These are phyloP conservation scores for Lanmaoa pseudosensibilis DNA, from an alignment of 768 basidiomycete genomes.

Conservation along the genomic window DNA sequence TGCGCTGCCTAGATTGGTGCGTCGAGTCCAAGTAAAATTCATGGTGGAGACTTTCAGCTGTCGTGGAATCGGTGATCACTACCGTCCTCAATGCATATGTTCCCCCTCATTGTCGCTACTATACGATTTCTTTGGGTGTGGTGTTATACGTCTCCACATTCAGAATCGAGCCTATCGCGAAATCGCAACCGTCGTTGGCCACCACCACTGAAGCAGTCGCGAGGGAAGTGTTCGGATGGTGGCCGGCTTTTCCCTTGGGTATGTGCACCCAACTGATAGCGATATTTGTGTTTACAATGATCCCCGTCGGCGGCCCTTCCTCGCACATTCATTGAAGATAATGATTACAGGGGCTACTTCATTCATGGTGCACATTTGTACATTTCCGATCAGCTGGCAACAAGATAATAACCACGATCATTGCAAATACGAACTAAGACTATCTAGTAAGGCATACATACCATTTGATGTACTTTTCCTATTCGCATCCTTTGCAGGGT, in stretches of 20 bases:
- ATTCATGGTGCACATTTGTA: neutral
- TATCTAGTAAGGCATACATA: neutral
- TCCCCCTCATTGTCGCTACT: neutral
- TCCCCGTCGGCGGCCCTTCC: neutral
- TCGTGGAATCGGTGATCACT: neutral
- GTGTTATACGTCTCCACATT: neutral
- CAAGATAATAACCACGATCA: neutral
- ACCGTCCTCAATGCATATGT: neutral
- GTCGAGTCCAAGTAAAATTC: neutral
- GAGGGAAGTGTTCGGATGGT: neutral
- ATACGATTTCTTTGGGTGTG: too few species aligned
- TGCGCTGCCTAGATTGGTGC: conserved; percentile 37
- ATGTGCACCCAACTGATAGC: neutral
- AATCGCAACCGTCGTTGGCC: neutral
- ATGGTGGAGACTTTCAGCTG: neutral
- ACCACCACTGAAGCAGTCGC: neutral
- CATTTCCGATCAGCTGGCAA: neutral
- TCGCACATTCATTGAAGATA: neutral
- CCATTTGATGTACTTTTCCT: neutral
- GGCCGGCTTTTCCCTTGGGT: neutral
- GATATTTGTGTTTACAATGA: neutral
- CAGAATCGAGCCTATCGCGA: neutral
- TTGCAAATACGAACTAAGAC: neutral
- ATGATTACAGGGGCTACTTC: neutral
- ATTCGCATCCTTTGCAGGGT: neutral